Conservation (phyloP, 495 filamentous ascomycete species). For the Tuber umbilicatum region DNA sequence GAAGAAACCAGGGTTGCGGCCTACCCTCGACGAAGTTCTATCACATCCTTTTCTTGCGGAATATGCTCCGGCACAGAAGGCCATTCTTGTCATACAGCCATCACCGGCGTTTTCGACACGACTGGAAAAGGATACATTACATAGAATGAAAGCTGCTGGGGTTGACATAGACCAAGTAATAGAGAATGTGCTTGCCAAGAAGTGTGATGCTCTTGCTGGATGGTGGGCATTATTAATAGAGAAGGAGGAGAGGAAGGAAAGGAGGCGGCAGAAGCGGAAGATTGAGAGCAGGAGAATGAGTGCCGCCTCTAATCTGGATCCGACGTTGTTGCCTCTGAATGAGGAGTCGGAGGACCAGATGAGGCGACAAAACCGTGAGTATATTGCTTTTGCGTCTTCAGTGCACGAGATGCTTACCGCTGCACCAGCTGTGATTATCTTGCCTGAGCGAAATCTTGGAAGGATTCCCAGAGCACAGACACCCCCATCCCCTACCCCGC, state of each 20-base stretch:
- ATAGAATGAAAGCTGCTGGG: constrained; percentile 90
- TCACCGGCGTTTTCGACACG: constrained; percentile 80
- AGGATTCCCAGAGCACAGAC: constrained; percentile 33
- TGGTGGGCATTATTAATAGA: constrained; percentile 96
- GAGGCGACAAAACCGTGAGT: constrained; percentile 37
- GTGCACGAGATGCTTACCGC: constrained; percentile 18
- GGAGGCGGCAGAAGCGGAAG: constrained; percentile 73
- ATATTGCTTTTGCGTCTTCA: constrained; percentile 29
- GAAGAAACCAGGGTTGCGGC: constrained; percentile 79
- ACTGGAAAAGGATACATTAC: constrained; percentile 81
- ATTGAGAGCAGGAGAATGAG: constrained; percentile 53
- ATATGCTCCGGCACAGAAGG: constrained; percentile 79
- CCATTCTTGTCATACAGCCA: constrained; percentile 76
- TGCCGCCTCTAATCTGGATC: constrained; percentile 40
- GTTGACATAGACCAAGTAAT: constrained; percentile 92
- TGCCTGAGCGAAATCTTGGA: constrained; percentile 36
- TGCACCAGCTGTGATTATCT: constrained; percentile 38
- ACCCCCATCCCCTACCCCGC: constrained; percentile 37
- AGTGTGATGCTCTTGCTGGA: constrained; percentile 81
- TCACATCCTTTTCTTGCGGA: constrained; percentile 84
- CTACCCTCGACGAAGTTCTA: constrained; percentile 78
- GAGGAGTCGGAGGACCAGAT: constrained; percentile 38
- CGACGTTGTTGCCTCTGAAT: constrained; percentile 37
- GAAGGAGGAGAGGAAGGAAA: constrained; percentile 88
- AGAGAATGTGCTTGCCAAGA: constrained; percentile 81